Conservation (phyloP, 306 rosid species). For the Citrullus amarus region DNA sequence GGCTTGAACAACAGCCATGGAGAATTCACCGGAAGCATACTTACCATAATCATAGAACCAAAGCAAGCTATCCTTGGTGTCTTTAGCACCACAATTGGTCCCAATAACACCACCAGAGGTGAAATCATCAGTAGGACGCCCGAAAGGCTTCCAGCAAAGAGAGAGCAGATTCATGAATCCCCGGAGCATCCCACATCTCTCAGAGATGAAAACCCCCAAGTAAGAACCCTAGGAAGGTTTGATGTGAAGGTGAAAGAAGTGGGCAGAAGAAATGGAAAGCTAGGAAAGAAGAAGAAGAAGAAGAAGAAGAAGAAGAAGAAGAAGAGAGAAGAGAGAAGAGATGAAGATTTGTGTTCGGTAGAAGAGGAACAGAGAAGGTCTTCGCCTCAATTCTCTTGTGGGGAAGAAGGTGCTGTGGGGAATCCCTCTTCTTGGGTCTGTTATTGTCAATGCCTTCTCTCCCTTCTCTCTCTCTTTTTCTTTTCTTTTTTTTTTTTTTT, state of each 20-base stretch:
- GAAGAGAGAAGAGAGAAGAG: not conserved
- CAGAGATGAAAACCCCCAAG: slow-evolving; percentile 57
- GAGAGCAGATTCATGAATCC: slow-evolving; percentile 84
- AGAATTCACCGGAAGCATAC: slow-evolving; percentile 64
- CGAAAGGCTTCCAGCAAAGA: slow-evolving; percentile 74
- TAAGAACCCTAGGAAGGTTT: slow-evolving; percentile 6
- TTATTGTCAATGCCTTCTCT: slow-evolving; percentile 18
- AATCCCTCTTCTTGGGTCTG: slow-evolving; percentile 20
- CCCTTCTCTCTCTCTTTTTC: too few relatives aligned
- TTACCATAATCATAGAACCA: slow-evolving; percentile 61
- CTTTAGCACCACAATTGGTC: slow-evolving; percentile 22
- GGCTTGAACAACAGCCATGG: slow-evolving; percentile 85
- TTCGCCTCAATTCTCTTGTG: slow-evolving; percentile 32
- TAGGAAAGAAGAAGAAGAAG: slow-evolving; percentile 17
- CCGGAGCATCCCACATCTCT: slow-evolving; percentile 91
- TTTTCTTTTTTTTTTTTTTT: too few relatives aligned
- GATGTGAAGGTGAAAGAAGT: not conserved
- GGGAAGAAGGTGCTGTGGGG: slow-evolving; percentile 46
- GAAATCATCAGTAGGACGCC: slow-evolving; percentile 26
- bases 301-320: slow-evolving; percentile 4
- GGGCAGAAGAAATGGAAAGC: not conserved
- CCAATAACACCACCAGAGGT: slow-evolving; percentile 34
- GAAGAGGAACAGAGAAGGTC: slow-evolving; percentile 53
- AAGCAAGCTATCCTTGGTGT: slow-evolving; percentile 49
- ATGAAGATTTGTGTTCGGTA: slow-evolving; percentile 47